Base-by-base conservation (phyloP, 805 yeast species). In the Cyberlindnera mrakii region DNA sequence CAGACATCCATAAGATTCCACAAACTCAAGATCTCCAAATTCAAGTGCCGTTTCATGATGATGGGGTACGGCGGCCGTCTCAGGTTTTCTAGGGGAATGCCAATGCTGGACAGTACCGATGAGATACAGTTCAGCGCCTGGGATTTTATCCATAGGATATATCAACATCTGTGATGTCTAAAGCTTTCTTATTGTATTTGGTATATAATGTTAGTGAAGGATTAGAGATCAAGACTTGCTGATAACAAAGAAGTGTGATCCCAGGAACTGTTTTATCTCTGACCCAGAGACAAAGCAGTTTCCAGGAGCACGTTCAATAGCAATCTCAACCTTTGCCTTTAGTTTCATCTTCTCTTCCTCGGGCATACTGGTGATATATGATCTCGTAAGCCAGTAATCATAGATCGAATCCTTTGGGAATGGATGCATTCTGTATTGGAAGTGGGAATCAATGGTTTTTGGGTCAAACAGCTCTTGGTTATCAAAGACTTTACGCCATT, bases 361-460 rank as follows among this genome's bases (percentile, higher is more conserved):
- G 4, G 64, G 46, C 37, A 75, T 52, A 4, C 64, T 62, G 1
- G 82, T 77, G 40, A 79, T 71, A 51, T 73, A 79, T 39, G 79
- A 71, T 48, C 82, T 64, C 0, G 80, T 70, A 44, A 65, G 63
- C 82, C 82, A 78, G 50, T 73, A 71, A 31, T 63, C 64, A 64
- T 66, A 75, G 4, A 75, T 69, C 15, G 50, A 51, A 6, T 64
- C 67, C n/a, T 51, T 55, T 7, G 59, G 58, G 25, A 68, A 56
- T 11, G 54, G 52, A 37, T 58, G 50, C n/a, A 63, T 55, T 42
- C 62, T 59, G 40, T 59, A 59, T 13, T 50, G 54, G 41, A 57
- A 64, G 18, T 52, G 53, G 41, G 75, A 77, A 19, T 53, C 47
- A 16, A 51, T 46, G 1, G 70, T 65, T 0, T 34, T 14, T 8